Base-by-base conservation (phyloP, 768 basidiomycete species). In the Imleria badia region DNA sequence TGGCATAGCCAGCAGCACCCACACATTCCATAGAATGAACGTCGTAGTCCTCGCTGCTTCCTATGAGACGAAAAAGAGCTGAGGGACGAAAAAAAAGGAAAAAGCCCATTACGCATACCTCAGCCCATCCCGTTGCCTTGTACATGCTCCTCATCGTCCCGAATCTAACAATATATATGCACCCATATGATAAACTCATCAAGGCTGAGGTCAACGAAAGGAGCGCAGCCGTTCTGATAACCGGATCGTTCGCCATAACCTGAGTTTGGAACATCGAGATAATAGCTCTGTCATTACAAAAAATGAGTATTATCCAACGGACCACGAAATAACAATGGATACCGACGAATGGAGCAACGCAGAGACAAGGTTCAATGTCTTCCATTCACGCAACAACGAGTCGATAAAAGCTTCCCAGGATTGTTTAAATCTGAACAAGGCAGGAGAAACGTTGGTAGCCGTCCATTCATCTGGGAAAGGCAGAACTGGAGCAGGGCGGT, bases 331-430 rank as follows among this genome's bases (percentile, higher is more conserved):
- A 47, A 13, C 0, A 20, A 36, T 33, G 30, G 54, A 51, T 47
- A 73, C 78, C 29, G 49, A 81, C 79, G 80, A 75, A 62, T 73
- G 71, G 5, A 81, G 70, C 20, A 91, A 67, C 8, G 85, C 89
- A 13, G 87, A 89, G 19, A 91, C 81, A 19, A 90, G 75, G 60
- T 90, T 90, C 39, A 82, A 63, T 7, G 87, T 89, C 72, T 89
- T 89, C 86, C 86, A 89, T 60, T 89, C 87, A 26, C 81, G 77
- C 57, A 82, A 55, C n/a, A 90, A 72, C 1, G 85, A 82, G 51
- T 87, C 84, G 12, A 89, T 78, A 59, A 91, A 89, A 1, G 63
- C 69, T 67, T 90, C 89, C 89, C 89, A 91, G 2, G 83, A 78
- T 8, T 64, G 59, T 58, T 78, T 79, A 75, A 91, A 91, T 45